Conservation (phyloP, 2,329 filamentous ascomycete species). For the Cucurbitaria berberidis region DNA sequence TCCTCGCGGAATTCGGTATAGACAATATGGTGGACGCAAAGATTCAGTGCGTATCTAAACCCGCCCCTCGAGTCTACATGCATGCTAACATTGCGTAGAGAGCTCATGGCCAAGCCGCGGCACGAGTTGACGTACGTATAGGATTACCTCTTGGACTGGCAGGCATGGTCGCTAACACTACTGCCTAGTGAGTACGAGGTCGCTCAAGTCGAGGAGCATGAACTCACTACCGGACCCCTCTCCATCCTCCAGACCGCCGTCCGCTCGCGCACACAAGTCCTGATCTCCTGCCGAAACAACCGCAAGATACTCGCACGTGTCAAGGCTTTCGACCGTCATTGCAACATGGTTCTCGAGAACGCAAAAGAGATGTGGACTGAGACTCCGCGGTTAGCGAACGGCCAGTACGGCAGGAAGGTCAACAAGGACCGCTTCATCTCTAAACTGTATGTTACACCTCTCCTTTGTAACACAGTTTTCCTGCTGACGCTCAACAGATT, state of each 20-base stretch:
- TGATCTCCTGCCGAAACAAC: conserved; percentile 98
- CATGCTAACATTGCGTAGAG: conserved; percentile 61
- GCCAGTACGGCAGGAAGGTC: conserved; percentile 86
- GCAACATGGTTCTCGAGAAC: conserved; percentile 98
- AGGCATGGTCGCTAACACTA: conserved; percentile 23
- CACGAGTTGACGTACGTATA: conserved; percentile 83
- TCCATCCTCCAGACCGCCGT: conserved; percentile 98
- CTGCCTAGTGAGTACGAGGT: conserved; percentile 83
- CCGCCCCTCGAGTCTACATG: neutral
- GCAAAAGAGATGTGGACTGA: conserved; percentile 99
- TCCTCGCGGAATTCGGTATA: neutral
- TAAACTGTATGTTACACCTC: conserved; percentile 76
- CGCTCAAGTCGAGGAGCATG: conserved; percentile 78
- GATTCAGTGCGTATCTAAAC: conserved; percentile 48
- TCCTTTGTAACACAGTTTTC: neutral
- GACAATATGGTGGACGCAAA: conserved; percentile 49
- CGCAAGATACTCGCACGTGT: conserved; percentile 95
- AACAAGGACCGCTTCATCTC: conserved; percentile 99
- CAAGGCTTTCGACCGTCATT: conserved; percentile 98
- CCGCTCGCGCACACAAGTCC: conserved; percentile 89
- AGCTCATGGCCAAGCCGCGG: conserved; percentile 87
- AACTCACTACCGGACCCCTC: conserved; percentile 79
- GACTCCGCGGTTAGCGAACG: conserved; percentile 79
- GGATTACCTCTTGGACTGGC: conserved; percentile 5
- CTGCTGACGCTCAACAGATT: conserved; percentile 63